phyloP scores from a whole-genome alignment of 345 rosid genomes.

The Firmiana major region DNA sequence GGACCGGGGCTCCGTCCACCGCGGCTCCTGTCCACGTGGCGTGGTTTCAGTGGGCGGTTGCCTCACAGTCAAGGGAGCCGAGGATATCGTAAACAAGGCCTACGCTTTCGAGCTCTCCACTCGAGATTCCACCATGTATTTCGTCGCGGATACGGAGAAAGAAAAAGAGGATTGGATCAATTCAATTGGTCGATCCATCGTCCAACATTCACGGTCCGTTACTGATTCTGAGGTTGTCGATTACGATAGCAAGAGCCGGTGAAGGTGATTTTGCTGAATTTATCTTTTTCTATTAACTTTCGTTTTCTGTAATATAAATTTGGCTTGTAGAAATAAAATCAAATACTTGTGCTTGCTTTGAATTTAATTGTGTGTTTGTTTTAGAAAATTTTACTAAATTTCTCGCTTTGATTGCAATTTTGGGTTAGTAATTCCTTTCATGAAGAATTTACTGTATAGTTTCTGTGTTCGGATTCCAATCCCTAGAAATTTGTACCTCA shows the following conservation, averaged over 20 bases:
- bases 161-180: constrained; percentile 93
- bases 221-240: constrained; percentile 84
- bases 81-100: constrained; percentile 68
- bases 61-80: constrained; percentile 86
- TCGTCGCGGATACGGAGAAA: constrained; percentile 73
- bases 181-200: constrained; percentile 78
- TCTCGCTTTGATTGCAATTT: neutral
- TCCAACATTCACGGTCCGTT: constrained; percentile 72
- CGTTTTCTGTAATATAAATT: neutral
- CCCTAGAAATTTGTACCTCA: constrained; percentile 8
- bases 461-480: neutral
- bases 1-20: constrained; percentile 42
- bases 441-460: too few species aligned
- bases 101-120: constrained; percentile 74
- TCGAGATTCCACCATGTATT: constrained; percentile 57
- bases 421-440: neutral
- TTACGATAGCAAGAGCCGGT: constrained; percentile 35
- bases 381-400: neutral
- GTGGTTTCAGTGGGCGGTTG: constrained; percentile 60
- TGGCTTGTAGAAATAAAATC: neutral
- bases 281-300: neutral
- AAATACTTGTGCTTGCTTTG: neutral
- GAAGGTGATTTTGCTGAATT: constrained; percentile 14
- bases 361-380: neutral
- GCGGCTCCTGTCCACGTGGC: constrained; percentile 64